phyloP scores from a whole-genome alignment of 805 yeast genomes.

The Lipomyces yamanashiensis region DNA sequence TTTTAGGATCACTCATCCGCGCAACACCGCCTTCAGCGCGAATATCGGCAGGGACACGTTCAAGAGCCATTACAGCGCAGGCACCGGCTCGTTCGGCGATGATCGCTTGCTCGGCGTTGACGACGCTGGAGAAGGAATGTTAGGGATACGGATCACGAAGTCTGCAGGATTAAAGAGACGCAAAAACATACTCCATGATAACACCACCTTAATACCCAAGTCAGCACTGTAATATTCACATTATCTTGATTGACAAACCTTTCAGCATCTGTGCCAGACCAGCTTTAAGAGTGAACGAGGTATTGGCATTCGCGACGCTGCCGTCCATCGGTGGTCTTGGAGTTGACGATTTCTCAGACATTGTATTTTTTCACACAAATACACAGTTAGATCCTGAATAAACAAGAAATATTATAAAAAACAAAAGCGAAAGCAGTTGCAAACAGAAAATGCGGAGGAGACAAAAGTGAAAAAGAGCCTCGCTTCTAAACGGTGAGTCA shows the following conservation, averaged over 20 bases:
- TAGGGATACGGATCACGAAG: not conserved
- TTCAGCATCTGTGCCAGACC: constrained; percentile 87
- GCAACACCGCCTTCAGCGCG: constrained; percentile 81
- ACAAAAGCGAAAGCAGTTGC: not conserved
- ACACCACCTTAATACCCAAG: constrained; percentile 45
- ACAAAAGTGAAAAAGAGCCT: not conserved
- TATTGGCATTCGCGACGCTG: constrained; percentile 19
- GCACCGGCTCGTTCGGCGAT: constrained; percentile 87
- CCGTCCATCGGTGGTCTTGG: constrained; percentile 41
- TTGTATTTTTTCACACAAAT: not conserved
- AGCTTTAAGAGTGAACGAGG: constrained; percentile 59
- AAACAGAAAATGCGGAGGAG: not conserved
- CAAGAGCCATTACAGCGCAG: constrained; percentile 88
- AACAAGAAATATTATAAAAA: not conserved
- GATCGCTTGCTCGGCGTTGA: constrained; percentile 71
- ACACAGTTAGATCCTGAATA: not conserved
- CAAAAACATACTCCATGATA: constrained; percentile 47
- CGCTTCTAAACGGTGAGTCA: not conserved
- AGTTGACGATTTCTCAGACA: constrained; percentile 21
- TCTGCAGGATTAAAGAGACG: not conserved
- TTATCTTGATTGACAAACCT: constrained; percentile 60
- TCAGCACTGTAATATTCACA: constrained; percentile 42
- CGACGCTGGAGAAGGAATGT: constrained; percentile 27
- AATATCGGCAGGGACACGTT: constrained; percentile 84
- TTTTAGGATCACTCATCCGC: constrained; percentile 82